These are phyloP conservation scores for Penicillium mononematosum DNA, from an alignment of 495 filamentous ascomycete genomes.

Conservation along the genomic window DNA sequence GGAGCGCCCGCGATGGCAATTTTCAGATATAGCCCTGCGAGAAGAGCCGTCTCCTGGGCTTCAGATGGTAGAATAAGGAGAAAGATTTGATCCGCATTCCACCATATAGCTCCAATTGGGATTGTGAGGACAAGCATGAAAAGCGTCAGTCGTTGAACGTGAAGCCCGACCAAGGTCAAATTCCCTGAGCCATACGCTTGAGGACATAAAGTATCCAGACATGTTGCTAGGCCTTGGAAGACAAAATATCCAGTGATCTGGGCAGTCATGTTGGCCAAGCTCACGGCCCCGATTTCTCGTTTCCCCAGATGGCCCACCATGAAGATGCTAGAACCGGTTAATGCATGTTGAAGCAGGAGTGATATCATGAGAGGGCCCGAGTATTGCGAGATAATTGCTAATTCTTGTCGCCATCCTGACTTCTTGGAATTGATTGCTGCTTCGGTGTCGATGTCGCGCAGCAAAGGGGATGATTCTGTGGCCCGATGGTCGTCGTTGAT, in stretches of 20 bases:
- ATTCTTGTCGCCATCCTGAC: constrained; percentile 19
- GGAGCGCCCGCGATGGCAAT: constrained; percentile 64
- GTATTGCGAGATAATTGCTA: constrained; percentile 44
- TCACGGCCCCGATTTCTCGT: constrained; percentile 62
- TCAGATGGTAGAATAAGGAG: constrained; percentile 51
- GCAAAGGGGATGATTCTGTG: constrained; percentile 6
- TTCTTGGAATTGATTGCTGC: constrained; percentile 2
- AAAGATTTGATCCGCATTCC: constrained; percentile 55
- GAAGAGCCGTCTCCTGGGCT: constrained; percentile 56
- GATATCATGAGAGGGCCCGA: constrained; percentile 63
- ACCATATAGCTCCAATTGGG: constrained; percentile 63
- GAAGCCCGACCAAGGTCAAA: constrained; percentile 66
- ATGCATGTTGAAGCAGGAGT: constrained; percentile 69
- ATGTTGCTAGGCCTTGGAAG: constrained; percentile 68
- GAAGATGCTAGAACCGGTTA: constrained; percentile 68
- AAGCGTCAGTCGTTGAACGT: constrained; percentile 67
- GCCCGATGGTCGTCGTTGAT: background rate
- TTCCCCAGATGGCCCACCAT: constrained; percentile 64
- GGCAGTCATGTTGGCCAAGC: constrained; percentile 68
- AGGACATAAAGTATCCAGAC: constrained; percentile 70
- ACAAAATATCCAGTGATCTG: constrained; percentile 71
- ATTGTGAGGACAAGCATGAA: constrained; percentile 63
- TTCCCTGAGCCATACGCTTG: constrained; percentile 73
- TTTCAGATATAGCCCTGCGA: constrained; percentile 67
- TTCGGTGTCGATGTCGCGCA: constrained; percentile 8